phyloP scores from a whole-genome alignment of 768 basidiomycete genomes.

The Suillus americanus region DNA sequence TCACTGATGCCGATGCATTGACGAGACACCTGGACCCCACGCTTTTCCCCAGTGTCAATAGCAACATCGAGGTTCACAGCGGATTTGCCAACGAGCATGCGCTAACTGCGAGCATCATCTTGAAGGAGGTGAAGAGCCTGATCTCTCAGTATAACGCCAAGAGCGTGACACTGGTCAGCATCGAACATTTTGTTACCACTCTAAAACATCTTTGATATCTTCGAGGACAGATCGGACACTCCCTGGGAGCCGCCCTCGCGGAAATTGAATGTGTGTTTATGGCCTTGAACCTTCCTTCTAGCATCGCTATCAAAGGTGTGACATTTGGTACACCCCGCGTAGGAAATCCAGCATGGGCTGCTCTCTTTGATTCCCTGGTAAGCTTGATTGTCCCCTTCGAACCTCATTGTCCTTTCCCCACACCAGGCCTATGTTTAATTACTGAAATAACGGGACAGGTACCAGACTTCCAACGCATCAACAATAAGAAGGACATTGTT shows the following conservation, averaged over 20 bases:
- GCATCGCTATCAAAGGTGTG: slow-evolving; percentile 31
- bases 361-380: slow-evolving; percentile 26
- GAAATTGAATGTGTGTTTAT: slow-evolving; percentile 51
- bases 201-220: neutral
- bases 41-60: slow-evolving; percentile 56
- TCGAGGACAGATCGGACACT: slow-evolving; percentile 41
- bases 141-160: slow-evolving; percentile 38
- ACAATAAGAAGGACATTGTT: slow-evolving; percentile 39
- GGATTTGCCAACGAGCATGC: slow-evolving; percentile 57
- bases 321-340: slow-evolving; percentile 32
- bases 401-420: neutral
- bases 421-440: neutral
- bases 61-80: slow-evolving; percentile 44
- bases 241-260: slow-evolving; percentile 52
- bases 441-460: slow-evolving; percentile 12
- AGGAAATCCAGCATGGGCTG: slow-evolving; percentile 29
- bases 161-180: slow-evolving; percentile 41
- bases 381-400: slow-evolving; percentile 2
- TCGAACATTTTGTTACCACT: slow-evolving; percentile 2
- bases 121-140: slow-evolving; percentile 42
- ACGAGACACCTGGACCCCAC: slow-evolving; percentile 38
- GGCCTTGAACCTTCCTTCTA: slow-evolving; percentile 44
- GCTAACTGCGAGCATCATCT: slow-evolving; percentile 43
- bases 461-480: slow-evolving; percentile 26
- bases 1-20: slow-evolving; percentile 48